Conservation (phyloP, 768 basidiomycete genomes). For the Glaciozyma martinii region DNA sequence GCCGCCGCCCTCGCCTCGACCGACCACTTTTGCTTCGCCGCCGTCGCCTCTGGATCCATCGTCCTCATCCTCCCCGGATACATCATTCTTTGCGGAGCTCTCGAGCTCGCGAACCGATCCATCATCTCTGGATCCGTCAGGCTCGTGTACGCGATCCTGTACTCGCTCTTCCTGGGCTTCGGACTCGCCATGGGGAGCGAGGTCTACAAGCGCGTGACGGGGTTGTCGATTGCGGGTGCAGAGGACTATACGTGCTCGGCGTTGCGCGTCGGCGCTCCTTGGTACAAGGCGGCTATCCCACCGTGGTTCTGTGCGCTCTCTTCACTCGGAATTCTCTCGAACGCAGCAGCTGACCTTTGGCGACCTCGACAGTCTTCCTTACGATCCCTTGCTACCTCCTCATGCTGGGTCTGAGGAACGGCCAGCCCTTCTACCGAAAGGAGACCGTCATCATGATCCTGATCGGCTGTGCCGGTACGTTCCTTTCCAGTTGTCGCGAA, state of each 20-base stretch:
- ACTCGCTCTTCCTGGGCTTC: constrained; percentile 57
- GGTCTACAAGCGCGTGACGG: constrained; percentile 54
- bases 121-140: constrained; percentile 77
- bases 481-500: constrained; percentile 4
- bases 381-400: constrained; percentile 62
- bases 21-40: constrained; percentile 67
- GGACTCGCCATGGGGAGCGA: constrained; percentile 72
- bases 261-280: constrained; percentile 55
- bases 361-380: constrained; percentile 49
- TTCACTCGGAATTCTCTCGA: background rate
- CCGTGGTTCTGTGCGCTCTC: constrained; percentile 56
- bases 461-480: constrained; percentile 21
- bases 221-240: constrained; percentile 43
- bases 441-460: constrained; percentile 44
- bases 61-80: constrained; percentile 67
- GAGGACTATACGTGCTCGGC: constrained; percentile 54
- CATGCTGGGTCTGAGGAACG: constrained; percentile 56
- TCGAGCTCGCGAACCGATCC: constrained; percentile 57
- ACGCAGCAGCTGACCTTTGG: background rate
- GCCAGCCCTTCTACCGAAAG: constrained; percentile 41
- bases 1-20: constrained; percentile 64
- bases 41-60: constrained; percentile 64
- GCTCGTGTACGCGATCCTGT: constrained; percentile 56
- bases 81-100: constrained; percentile 48
- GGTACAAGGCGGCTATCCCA: constrained; percentile 66